These are phyloP conservation scores for Scopulariopsis brevicaulis DNA, from an alignment of 2,329 filamentous ascomycete species.

Conservation along the genomic window DNA sequence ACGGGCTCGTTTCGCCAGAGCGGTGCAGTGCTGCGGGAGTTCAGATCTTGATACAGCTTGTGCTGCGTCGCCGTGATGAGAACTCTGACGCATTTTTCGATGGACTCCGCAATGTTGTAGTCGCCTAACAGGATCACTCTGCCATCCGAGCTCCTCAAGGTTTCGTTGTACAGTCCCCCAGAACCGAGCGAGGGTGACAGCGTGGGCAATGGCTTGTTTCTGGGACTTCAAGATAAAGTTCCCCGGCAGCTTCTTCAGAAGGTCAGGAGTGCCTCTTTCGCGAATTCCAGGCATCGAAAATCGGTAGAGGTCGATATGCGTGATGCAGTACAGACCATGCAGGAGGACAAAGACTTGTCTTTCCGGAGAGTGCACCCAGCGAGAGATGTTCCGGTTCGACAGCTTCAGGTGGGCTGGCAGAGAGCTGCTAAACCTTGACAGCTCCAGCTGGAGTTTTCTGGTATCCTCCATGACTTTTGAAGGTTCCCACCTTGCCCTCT, in stretches of 20 bases:
- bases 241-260: slow-evolving; percentile 20
- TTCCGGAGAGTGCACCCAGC: slow-evolving; percentile 17
- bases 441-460: slow-evolving; percentile 22
- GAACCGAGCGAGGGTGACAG: slow-evolving; percentile 23
- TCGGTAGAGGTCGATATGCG: slow-evolving; percentile 26
- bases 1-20: slow-evolving; percentile 19
- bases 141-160: slow-evolving; percentile 13
- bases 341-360: slow-evolving; percentile 23
- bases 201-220: slow-evolving; percentile 25
- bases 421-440: slow-evolving; percentile 22
- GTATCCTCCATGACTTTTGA: slow-evolving; percentile 25
- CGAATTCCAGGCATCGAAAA: slow-evolving; percentile 23
- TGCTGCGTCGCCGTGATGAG: slow-evolving; percentile 23
- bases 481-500: slow-evolving; percentile 14
- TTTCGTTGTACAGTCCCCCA: slow-evolving; percentile 20
- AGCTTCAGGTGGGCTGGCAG: slow-evolving; percentile 21
- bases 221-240: slow-evolving; percentile 23
- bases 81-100: slow-evolving; percentile 13
- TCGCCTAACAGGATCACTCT: slow-evolving; percentile 10
- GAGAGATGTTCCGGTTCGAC: slow-evolving; percentile 19
- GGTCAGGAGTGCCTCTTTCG: slow-evolving; percentile 18
- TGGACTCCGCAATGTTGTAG: slow-evolving; percentile 8
- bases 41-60: slow-evolving; percentile 20
- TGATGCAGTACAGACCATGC: slow-evolving; percentile 21
- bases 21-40: slow-evolving; percentile 22